These are phyloP conservation scores for Cladosporium sp. DNA, from an alignment of 2,329 filamentous ascomycete genomes.

Conservation along the genomic window DNA sequence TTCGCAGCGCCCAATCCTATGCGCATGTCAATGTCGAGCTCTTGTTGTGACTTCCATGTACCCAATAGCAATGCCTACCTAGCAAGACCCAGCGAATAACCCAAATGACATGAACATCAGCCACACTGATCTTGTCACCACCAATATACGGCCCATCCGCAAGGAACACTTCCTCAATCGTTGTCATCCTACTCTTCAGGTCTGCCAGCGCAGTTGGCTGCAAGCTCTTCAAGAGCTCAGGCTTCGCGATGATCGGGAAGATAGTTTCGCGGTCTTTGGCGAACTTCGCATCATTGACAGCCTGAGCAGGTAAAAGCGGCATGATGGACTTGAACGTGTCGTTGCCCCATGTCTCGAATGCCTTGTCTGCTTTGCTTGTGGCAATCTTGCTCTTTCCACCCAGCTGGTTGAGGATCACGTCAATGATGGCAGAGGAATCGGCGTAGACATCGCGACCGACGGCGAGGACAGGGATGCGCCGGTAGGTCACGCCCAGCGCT, in stretches of 20 bases:
- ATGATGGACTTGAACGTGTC: conserved; percentile 22
- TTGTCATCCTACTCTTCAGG: conserved; percentile 17
- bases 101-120: conserved; percentile 20
- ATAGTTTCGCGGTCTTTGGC: conserved; percentile 16
- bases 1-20: background rate
- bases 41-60: too few relatives aligned
- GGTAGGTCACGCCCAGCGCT: conserved; percentile 15
- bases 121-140: conserved; percentile 16
- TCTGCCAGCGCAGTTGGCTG: conserved; percentile 15
- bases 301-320: conserved; percentile 19
- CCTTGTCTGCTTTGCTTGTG: conserved; percentile 25
- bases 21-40: background rate
- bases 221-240: conserved; percentile 6
- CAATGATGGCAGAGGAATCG: conserved; percentile 29
- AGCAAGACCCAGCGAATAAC: background rate
- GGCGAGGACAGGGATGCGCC: conserved; percentile 28
- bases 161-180: conserved; percentile 21
- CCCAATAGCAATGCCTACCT: background rate
- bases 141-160: conserved; percentile 21
- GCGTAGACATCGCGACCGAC: conserved; percentile 32
- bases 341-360: conserved; percentile 26
- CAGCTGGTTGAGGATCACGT: conserved; percentile 19
- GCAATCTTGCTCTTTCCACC: conserved; percentile 15
- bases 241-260: conserved; percentile 15
- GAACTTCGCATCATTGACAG: conserved; percentile 13